A percentile compares a stretch with the other conserved stretches of the same genome.
Evolutionary conservation across 306 rosid species (phyloP).

Genomic region (Gillenia trifoliata): DNA sequence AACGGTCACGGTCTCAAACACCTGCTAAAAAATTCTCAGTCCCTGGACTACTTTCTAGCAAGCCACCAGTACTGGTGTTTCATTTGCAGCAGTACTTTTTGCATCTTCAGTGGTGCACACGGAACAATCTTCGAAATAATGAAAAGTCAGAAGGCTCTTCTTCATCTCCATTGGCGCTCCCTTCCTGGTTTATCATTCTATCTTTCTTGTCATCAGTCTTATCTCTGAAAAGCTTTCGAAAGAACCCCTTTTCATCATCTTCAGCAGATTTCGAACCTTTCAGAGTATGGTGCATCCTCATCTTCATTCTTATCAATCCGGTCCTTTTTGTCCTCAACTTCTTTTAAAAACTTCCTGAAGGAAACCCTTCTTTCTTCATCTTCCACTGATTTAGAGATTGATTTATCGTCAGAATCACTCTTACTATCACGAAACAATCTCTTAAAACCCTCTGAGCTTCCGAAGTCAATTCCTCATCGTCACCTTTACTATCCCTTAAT

Average conservation of each 20-base stretch:
- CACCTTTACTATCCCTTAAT: slow-evolving; percentile 73
- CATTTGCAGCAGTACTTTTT: slow-evolving; percentile 52
- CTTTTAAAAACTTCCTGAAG: slow-evolving; percentile 68
- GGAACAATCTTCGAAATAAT: slow-evolving; percentile 70
- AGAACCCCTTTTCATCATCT: slow-evolving; percentile 86
- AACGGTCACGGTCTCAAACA: slow-evolving; percentile 81
- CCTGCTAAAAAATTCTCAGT: slow-evolving; percentile 81
- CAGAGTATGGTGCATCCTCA: slow-evolving; percentile 39
- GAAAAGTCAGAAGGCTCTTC: slow-evolving; percentile 80
- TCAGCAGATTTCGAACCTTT: slow-evolving; percentile 52
- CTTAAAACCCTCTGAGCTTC: slow-evolving; percentile 90
- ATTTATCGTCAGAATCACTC: slow-evolving; percentile 61
- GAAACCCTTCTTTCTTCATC: slow-evolving; percentile 89
- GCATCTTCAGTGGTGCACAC: slow-evolving; percentile 89
- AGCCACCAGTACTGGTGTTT: slow-evolving; percentile 36
- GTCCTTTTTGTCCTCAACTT: slow-evolving; percentile 80
- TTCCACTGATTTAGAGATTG: slow-evolving; percentile 36
- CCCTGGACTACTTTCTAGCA: slow-evolving; percentile 80
- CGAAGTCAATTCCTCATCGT: slow-evolving; percentile 67
- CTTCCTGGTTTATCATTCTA: slow-evolving; percentile 57
- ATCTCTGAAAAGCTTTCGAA: slow-evolving; percentile 65
- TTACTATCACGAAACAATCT: slow-evolving; percentile 85
- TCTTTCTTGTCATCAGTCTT: slow-evolving; percentile 78
- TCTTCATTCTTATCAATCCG: slow-evolving; percentile 39
- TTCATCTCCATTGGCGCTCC: slow-evolving; percentile 61